Evolutionary conservation across 2,329 filamentous ascomycete species (phyloP).

Genomic region (Pseudogymnoascus sp.): DNA sequence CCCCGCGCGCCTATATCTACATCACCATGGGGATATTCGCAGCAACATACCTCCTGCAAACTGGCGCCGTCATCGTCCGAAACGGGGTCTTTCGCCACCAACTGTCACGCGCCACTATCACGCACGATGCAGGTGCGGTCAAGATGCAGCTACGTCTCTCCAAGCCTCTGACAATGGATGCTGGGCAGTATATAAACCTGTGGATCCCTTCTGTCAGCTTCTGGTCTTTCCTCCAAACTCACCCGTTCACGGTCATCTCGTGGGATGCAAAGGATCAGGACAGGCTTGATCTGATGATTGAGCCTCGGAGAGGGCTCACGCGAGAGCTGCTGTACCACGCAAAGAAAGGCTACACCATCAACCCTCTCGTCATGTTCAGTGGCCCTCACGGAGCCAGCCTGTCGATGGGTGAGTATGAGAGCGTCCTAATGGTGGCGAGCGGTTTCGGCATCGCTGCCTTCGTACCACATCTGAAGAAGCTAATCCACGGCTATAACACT

Average conservation of each 20-base stretch:
- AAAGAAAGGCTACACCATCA: background rate
- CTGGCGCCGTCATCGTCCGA: conserved; percentile 12
- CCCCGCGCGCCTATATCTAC: conserved; percentile 15
- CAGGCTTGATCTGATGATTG: conserved; percentile 26
- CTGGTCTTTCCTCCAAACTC: background rate
- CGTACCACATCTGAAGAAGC: conserved; percentile 29
- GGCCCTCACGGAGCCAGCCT: conserved; percentile 26
- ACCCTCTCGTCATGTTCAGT: conserved; percentile 22
- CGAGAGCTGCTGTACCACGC: conserved; percentile 21
- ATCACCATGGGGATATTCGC: conserved; percentile 12
- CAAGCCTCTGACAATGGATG: conserved; percentile 15
- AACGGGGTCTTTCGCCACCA: conserved; percentile 14
- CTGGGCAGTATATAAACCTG: conserved; percentile 14
- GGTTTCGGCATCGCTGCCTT: conserved; percentile 29
- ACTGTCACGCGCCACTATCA: conserved; percentile 8
- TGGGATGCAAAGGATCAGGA: conserved; percentile 16
- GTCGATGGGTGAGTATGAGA: conserved; percentile 22
- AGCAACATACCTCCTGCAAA: conserved; percentile 9
- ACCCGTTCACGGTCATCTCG: conserved; percentile 12
- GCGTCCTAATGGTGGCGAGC: conserved; percentile 28
- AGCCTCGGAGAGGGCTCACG: conserved; percentile 24
- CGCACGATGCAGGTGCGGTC: conserved; percentile 1
- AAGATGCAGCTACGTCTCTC: conserved; percentile 12
- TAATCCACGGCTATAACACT: conserved; percentile 29
- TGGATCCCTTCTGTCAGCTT: background rate